phyloP scores from a whole-genome alignment of 2,329 filamentous ascomycete species.

The Phyllosticta citriasiana region DNA sequence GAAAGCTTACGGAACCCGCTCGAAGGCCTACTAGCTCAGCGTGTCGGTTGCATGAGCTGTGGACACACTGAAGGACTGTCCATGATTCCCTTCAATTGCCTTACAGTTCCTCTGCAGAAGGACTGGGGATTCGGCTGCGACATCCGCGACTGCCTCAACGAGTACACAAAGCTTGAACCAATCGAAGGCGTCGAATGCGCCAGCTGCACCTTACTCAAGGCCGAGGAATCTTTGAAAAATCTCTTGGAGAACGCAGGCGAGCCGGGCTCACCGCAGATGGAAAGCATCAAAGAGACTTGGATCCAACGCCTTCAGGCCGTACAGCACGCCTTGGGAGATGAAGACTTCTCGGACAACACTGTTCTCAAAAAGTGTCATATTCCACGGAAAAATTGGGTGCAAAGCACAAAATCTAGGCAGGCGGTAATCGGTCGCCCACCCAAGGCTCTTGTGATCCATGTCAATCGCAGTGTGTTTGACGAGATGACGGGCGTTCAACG shows the following conservation, averaged over 20 bases:
- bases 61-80: conserved; percentile 81
- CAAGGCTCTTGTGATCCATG: conserved; percentile 69
- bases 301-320: conserved; percentile 51
- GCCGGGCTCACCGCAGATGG: not conserved
- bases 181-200: conserved; percentile 87
- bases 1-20: conserved; percentile 58
- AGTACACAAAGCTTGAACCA: conserved; percentile 72
- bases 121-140: conserved; percentile 58
- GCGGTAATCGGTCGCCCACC: conserved; percentile 76
- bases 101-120: conserved; percentile 71
- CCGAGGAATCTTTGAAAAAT: conserved; percentile 37
- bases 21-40: conserved; percentile 78
- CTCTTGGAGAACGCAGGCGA: conserved; percentile 23
- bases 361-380: conserved; percentile 37
- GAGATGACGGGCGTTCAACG: conserved; percentile 66
- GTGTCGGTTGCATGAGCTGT: conserved; percentile 77
- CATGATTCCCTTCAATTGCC: conserved; percentile 86
- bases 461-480: conserved; percentile 88
- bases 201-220: conserved; percentile 70
- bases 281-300: not conserved
- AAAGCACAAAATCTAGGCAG: conserved; percentile 80
- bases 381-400: conserved; percentile 54
- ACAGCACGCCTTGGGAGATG: conserved; percentile 61
- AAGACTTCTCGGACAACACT: conserved; percentile 59
- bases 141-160: conserved; percentile 68